Conservation (phyloP, 371 early-diverging fungal genomes). For the Phascolomyces articulosus region DNA sequence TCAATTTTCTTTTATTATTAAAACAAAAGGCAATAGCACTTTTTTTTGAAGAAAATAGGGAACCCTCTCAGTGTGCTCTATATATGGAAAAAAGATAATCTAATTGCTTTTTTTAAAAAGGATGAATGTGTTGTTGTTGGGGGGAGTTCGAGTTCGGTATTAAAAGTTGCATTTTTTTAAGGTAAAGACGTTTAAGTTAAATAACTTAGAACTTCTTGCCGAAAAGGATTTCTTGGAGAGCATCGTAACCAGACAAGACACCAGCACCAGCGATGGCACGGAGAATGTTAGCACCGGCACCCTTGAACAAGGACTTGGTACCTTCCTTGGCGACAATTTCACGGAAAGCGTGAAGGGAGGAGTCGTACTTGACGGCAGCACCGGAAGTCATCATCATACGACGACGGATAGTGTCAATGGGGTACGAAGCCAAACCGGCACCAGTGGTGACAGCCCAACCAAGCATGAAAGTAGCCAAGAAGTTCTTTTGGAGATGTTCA, state of each 20-base stretch:
- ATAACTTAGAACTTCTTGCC: slow-evolving; percentile 56
- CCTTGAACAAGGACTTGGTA: slow-evolving; percentile 79
- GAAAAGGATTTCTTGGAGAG: slow-evolving; percentile 62
- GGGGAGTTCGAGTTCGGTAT: not conserved
- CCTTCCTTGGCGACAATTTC: slow-evolving; percentile 79
- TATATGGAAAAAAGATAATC: slow-evolving; percentile 3
- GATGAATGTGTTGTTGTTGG: not conserved
- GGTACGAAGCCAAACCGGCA: slow-evolving; percentile 80
- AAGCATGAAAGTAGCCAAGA: slow-evolving; percentile 70
- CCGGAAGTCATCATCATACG: slow-evolving; percentile 89
- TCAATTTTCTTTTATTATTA: not conserved
- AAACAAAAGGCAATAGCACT: not conserved
- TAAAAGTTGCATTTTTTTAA: not conserved
- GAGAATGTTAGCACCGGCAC: slow-evolving; percentile 83
- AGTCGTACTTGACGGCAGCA: slow-evolving; percentile 76
- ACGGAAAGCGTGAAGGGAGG: slow-evolving; percentile 67
- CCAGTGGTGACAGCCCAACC: slow-evolving; percentile 77
- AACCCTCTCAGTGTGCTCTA: not conserved
- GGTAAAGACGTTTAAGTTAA: not conserved
- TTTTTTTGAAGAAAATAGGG: not conserved
- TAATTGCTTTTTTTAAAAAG: not conserved
- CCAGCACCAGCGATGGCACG: slow-evolving; percentile 82
- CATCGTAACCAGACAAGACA: slow-evolving; percentile 77
- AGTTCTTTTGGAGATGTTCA: slow-evolving; percentile 51
- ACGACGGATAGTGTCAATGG: slow-evolving; percentile 90